Evolutionary conservation across 768 basidiomycete genomes (phyloP).

Genomic region (Mycena belliarum): DNA sequence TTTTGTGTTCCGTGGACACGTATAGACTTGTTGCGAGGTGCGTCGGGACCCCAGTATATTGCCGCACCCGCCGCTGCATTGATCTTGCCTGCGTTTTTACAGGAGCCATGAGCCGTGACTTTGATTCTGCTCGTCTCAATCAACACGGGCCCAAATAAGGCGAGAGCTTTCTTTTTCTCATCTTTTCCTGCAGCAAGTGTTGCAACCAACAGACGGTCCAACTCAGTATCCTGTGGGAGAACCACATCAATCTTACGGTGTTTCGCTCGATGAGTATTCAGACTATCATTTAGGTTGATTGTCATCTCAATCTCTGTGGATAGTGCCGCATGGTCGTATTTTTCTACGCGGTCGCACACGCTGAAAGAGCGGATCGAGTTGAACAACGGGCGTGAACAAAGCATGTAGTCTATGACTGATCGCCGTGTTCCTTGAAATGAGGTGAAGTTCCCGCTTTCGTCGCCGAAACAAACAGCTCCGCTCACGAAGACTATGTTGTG

Average conservation of each 20-base stretch:
- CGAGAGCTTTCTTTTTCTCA: background rate
- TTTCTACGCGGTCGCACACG: background rate
- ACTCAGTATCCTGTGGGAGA: background rate
- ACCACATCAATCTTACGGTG: background rate
- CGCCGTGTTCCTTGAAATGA: constrained; percentile 10
- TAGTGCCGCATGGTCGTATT: constrained; percentile 5
- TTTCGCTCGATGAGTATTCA: background rate
- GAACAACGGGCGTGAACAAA: background rate
- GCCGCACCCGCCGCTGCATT: background rate
- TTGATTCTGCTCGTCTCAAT: background rate
- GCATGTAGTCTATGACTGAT: constrained; percentile 10
- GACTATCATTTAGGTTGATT: background rate
- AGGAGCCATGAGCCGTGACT: background rate
- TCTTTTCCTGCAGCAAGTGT: constrained; percentile 6
- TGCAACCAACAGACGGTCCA: constrained; percentile 1
- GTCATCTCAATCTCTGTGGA: background rate
- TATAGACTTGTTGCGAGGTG: background rate
- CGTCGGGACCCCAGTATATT: background rate
- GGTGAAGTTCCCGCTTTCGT: constrained; percentile 8
- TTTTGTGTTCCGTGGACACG: background rate
- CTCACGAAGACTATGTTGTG: constrained; percentile 1
- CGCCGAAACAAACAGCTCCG: constrained; percentile 2
- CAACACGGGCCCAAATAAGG: background rate
- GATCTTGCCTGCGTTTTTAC: background rate
- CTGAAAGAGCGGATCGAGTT: background rate